Base-by-base conservation (phyloP, 306 rosid species). In the Mimosa pudica region DNA sequence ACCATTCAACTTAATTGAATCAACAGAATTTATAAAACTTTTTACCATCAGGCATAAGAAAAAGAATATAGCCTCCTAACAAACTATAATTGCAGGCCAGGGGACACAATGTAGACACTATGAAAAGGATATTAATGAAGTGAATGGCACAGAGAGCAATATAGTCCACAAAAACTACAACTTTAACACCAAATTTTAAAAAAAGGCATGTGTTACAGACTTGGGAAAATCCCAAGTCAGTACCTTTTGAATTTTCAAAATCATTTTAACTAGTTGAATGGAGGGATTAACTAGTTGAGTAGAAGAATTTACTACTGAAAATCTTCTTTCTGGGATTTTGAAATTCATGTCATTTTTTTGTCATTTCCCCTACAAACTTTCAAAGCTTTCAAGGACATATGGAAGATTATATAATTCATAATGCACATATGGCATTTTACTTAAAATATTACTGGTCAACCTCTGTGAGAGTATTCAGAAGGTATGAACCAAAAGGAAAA, bases 1-100 rank as follows among this genome's bases (percentile, higher is more conserved):
- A 73, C 45, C 74, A 81, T 38, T 70, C 77, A 81, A 32, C 65
- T 13, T 58, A 58, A 75, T 60, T 3, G 52, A 75, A 83, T 18
- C 79, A 74, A 61, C 52, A 48, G 44, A 20, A 71, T 71, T 24
- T 17, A 13, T 4, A 47, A 54, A 57, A 41, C 38, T 5, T 20
- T 60, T 20, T 52, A 51, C n/a, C 14, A 11, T 24, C 67, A 55
- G 12, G 68, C 38, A 62, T 10, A 62, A 32, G 10, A 5, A 32
- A 62, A 32, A 46, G 24, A 18, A 20, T 49, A 47, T 52, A 82
- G 45, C 75, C 24, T 3, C 12, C 12, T 11, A 20, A 35, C 79
- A 84, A 61, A 77, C 36, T 65, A 62, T 20, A 73, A 81, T 49
- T 52, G 55, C 69, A 67, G 41, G 18, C 33, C 16, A 78, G 41